Percentiles rank a stretch among this genome's conserved stretches.
phyloP scores from a whole-genome alignment of 495 filamentous ascomycete genomes.

The Penicillium bialowiezense region DNA sequence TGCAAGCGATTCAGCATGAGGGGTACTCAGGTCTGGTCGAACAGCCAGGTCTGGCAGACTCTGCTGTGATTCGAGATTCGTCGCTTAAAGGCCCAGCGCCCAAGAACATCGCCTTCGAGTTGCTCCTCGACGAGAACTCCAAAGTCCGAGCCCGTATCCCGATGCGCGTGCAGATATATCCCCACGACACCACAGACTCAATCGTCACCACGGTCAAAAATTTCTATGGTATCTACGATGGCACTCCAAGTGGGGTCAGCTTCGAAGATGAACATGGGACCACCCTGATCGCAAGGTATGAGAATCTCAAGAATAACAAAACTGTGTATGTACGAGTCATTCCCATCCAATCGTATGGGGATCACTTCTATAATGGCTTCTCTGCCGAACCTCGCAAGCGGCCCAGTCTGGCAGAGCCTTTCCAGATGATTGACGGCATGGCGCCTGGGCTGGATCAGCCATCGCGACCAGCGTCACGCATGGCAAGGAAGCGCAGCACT shows the following conservation, averaged over 20 bases:
- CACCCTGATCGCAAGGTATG: conserved; percentile 89
- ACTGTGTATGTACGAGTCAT: conserved; percentile 85
- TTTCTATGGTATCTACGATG: conserved; percentile 89
- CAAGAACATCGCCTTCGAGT: conserved; percentile 83
- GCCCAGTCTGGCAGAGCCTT: conserved; percentile 53
- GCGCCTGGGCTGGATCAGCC: conserved; percentile 52
- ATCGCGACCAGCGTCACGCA: conserved; percentile 63
- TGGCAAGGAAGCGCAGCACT: conserved; percentile 73
- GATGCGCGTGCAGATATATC: conserved; percentile 86
- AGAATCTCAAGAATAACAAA: conserved; percentile 89
- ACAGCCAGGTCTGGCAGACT: conserved; percentile 29
- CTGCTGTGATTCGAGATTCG: conserved; percentile 35
- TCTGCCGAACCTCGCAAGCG: conserved; percentile 45
- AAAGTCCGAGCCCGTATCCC: conserved; percentile 77
- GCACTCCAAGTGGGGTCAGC: conserved; percentile 71
- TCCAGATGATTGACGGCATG: conserved; percentile 53
- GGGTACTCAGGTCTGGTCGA: conserved; percentile 40
- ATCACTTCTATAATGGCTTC: conserved; percentile 37
- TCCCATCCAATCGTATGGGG: conserved; percentile 51
- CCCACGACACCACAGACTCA: conserved; percentile 91
- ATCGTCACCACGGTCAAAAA: conserved; percentile 97
- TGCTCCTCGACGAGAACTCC: conserved; percentile 70
- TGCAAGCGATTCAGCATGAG: conserved; percentile 43
- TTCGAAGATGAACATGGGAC: conserved; percentile 87
- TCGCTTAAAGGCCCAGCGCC: conserved; percentile 55